Conservation (phyloP, 2,329 filamentous ascomycete genomes). For the Nannizzia gypsea region DNA sequence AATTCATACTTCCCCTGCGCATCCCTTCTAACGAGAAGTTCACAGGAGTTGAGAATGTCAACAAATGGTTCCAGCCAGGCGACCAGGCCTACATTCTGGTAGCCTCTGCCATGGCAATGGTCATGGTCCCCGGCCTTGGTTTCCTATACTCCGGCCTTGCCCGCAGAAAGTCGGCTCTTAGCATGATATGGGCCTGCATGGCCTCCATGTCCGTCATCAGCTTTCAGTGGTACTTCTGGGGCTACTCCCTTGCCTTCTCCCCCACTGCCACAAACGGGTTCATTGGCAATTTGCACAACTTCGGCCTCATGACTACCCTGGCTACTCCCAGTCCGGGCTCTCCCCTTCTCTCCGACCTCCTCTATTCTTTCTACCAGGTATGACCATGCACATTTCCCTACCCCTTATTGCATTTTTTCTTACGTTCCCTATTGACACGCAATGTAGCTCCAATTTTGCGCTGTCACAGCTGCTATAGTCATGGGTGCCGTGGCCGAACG, state of each 20-base stretch:
- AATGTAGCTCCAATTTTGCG: conserved; percentile 85
- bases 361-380: conserved; percentile 91
- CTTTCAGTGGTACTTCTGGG: conserved; percentile 99
- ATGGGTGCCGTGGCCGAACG: conserved; percentile 89
- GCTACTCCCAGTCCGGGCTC: conserved; percentile 78
- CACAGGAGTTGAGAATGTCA: conserved; percentile 70
- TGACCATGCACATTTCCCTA: too few relatives aligned
- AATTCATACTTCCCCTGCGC: not conserved
- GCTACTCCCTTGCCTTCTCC: conserved; percentile 89
- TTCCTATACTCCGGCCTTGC: conserved; percentile 96
- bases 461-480: conserved; percentile 80
- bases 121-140: conserved; percentile 94
- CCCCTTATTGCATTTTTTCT: too few relatives aligned
- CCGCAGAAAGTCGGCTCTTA: conserved; percentile 92
- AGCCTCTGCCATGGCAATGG: conserved; percentile 78
- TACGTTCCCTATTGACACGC: not conserved
- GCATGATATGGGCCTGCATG: conserved; percentile 96
- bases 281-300: conserved; percentile 82
- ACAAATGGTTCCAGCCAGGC: conserved; percentile 87
- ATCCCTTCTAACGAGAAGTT: not conserved
- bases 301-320: conserved; percentile 75
- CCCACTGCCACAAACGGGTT: conserved; percentile 69
- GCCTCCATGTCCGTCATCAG: conserved; percentile 80
- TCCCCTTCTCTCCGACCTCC: conserved; percentile 72
- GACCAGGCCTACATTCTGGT: conserved; percentile 92